Evolutionary conservation across 2,329 filamentous ascomycete genomes (phyloP).

Genomic region (Dothiorella sarmentorum): DNA sequence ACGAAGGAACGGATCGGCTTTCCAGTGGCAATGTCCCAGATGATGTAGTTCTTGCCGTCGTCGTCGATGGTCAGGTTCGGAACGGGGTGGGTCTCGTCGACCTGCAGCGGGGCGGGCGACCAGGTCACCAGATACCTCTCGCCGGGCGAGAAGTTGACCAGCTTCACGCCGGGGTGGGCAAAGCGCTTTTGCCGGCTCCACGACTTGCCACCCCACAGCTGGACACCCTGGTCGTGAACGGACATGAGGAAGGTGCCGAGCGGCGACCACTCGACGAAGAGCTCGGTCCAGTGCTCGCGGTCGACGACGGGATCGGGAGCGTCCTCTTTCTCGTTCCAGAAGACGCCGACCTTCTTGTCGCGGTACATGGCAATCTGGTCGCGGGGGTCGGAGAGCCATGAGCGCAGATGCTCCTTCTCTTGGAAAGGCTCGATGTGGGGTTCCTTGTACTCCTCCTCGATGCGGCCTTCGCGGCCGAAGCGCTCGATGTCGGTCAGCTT

Average conservation of each 20-base stretch:
- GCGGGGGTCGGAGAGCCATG: slow-evolving; percentile 84
- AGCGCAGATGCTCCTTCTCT: slow-evolving; percentile 91
- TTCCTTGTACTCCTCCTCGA: slow-evolving; percentile 84
- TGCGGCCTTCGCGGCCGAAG: slow-evolving; percentile 86
- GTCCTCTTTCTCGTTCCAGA: slow-evolving; percentile 98
- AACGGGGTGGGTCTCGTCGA: slow-evolving; percentile 84
- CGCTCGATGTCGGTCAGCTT: slow-evolving; percentile 98
- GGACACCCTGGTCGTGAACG: slow-evolving; percentile 92
- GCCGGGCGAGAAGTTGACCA: slow-evolving; percentile 89
- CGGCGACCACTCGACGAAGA: slow-evolving; percentile 97
- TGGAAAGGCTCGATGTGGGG: slow-evolving; percentile 80
- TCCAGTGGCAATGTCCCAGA: slow-evolving; percentile 91
- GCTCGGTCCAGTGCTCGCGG: slow-evolving; percentile 94
- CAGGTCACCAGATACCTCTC: slow-evolving; percentile 95
- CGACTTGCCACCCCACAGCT: slow-evolving; percentile 88
- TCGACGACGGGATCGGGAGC: slow-evolving; percentile 84
- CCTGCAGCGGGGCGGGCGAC: slow-evolving; percentile 89
- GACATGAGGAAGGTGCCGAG: slow-evolving; percentile 91
- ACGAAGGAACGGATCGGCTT: slow-evolving; percentile 91
- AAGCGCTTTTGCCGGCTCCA: slow-evolving; percentile 93
- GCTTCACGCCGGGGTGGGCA: slow-evolving; percentile 90
- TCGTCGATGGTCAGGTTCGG: slow-evolving; percentile 74
- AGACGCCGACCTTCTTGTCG: slow-evolving; percentile 86
- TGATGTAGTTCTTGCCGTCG: slow-evolving; percentile 98
- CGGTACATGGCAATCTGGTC: slow-evolving; percentile 97